A percentile compares a stretch with the other conserved stretches of the same genome.
Conservation (phyloP, 2,329 filamentous ascomycete species). For the Ophiostoma populinum region DNA sequence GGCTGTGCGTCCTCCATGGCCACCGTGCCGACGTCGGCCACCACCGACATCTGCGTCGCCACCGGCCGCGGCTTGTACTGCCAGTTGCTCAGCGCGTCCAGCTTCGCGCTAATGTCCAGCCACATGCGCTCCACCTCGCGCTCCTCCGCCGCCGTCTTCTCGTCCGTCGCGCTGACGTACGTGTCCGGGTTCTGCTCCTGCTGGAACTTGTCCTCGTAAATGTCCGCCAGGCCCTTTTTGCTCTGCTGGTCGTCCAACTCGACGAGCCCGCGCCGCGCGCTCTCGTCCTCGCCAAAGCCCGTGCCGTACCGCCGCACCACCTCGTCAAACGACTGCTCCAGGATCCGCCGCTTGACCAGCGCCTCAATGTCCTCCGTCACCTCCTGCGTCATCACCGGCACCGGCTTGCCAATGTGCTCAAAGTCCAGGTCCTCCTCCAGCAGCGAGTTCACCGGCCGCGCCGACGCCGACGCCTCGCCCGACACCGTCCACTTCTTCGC, state of each 20-base stretch:
- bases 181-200: slow-evolving; percentile 58
- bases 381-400: slow-evolving; percentile 84
- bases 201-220: slow-evolving; percentile 88
- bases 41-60: slow-evolving; percentile 66
- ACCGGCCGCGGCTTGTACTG: slow-evolving; percentile 86
- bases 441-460: slow-evolving; percentile 78
- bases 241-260: slow-evolving; percentile 77
- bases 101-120: slow-evolving; percentile 60
- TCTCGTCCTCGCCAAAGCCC: slow-evolving; percentile 33
- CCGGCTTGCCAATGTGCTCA: slow-evolving; percentile 84
- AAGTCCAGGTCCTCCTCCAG: slow-evolving; percentile 93
- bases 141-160: slow-evolving; percentile 69
- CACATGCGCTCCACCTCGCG: slow-evolving; percentile 68
- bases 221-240: slow-evolving; percentile 73
- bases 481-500: slow-evolving; percentile 82
- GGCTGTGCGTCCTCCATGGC: slow-evolving; percentile 92
- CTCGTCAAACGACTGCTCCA: slow-evolving; percentile 84
- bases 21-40: slow-evolving; percentile 80
- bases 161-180: slow-evolving; percentile 66
- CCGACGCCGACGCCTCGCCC: slow-evolving; percentile 69
- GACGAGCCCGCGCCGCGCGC: slow-evolving; percentile 52
- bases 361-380: slow-evolving; percentile 82
- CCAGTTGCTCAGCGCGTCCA: slow-evolving; percentile 84
- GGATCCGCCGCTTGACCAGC: slow-evolving; percentile 82
- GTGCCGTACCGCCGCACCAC: slow-evolving; percentile 59